Conservation (phyloP, 2,329 filamentous ascomycete species). For the Hortaea sp. region DNA sequence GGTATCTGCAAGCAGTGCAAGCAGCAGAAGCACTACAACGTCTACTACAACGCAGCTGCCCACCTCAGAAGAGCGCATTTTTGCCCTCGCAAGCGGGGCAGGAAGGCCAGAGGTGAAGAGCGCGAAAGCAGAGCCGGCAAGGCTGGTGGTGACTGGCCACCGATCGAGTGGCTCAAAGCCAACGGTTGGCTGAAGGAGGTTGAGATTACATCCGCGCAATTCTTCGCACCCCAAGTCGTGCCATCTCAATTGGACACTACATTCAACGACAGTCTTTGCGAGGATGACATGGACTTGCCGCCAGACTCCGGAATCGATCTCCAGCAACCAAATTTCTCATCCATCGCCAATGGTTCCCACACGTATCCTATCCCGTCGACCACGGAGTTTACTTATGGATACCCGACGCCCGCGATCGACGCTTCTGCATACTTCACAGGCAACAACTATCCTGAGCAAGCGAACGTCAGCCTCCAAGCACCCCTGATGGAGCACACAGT, state of each 20-base stretch:
- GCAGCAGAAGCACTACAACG: constrained; percentile 68
- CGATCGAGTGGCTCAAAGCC: constrained; percentile 50
- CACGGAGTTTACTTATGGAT: constrained; percentile 11
- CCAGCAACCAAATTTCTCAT: constrained; percentile 5
- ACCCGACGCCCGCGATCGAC: constrained; percentile 12
- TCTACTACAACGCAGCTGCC: constrained; percentile 90
- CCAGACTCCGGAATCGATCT: constrained; percentile 2
- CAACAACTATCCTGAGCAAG: neutral
- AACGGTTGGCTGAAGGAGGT: constrained; percentile 48
- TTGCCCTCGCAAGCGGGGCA: constrained; percentile 53
- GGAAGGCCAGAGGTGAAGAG: constrained; percentile 48
- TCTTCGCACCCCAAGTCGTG: neutral
- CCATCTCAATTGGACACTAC: neutral
- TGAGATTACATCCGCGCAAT: constrained; percentile 25
- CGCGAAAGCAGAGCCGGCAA: constrained; percentile 46
- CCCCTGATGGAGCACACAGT: constrained; percentile 4
- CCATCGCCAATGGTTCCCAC: constrained; percentile 7
- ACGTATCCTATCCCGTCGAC: neutral
- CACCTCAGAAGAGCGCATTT: constrained; percentile 85
- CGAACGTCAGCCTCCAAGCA: neutral
- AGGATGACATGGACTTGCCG: constrained; percentile 2
- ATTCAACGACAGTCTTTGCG: neutral
- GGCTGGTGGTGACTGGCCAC: constrained; percentile 50
- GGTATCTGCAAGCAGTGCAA: constrained; percentile 75
- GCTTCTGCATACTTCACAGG: neutral